Conservation (phyloP, 768 basidiomycete genomes). For the Termitomyces sp. region DNA sequence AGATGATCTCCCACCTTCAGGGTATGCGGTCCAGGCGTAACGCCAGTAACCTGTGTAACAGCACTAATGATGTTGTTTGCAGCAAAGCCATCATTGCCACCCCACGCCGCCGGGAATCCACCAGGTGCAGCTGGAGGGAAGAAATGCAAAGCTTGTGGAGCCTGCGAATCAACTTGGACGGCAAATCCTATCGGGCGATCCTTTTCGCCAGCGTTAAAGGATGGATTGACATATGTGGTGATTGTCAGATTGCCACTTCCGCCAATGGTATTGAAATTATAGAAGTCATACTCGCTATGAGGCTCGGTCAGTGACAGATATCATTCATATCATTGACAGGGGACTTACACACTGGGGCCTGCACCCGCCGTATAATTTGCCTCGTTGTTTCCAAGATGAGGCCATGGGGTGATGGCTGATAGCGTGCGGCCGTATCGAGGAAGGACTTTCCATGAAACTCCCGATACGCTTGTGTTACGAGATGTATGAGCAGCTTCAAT, state of each 20-base stretch:
- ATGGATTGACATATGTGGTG: conserved; percentile 47
- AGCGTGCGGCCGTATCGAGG: conserved; percentile 60
- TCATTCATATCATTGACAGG: background rate
- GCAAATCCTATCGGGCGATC: conserved; percentile 50
- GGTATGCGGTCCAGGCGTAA: conserved; percentile 53
- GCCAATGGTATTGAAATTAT: conserved; percentile 48
- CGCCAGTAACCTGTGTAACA: conserved; percentile 33
- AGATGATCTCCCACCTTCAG: conserved; percentile 38
- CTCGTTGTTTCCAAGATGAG: conserved; percentile 42
- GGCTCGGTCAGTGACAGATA: background rate
- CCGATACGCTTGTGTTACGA: conserved; percentile 43
- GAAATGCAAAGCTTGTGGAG: conserved; percentile 41
- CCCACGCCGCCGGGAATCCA: conserved; percentile 43
- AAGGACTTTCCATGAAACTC: conserved; percentile 55
- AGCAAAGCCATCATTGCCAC: conserved; percentile 47
- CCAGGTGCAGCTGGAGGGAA: conserved; percentile 46
- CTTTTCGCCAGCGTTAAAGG: conserved; percentile 47
- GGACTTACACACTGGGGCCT: conserved; percentile 57
- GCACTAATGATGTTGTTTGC: conserved; percentile 48
- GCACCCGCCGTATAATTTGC: conserved; percentile 56
- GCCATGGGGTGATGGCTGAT: conserved; percentile 62
- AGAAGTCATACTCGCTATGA: conserved; percentile 62
- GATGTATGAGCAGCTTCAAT: conserved; percentile 64
- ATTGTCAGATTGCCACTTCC: conserved; percentile 42
- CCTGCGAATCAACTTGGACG: conserved; percentile 43